Evolutionary conservation across 441 rosid genomes (phyloP), one percentile per base, ranked within the genome.

Genomic region (Gossypium aridum): DNA sequence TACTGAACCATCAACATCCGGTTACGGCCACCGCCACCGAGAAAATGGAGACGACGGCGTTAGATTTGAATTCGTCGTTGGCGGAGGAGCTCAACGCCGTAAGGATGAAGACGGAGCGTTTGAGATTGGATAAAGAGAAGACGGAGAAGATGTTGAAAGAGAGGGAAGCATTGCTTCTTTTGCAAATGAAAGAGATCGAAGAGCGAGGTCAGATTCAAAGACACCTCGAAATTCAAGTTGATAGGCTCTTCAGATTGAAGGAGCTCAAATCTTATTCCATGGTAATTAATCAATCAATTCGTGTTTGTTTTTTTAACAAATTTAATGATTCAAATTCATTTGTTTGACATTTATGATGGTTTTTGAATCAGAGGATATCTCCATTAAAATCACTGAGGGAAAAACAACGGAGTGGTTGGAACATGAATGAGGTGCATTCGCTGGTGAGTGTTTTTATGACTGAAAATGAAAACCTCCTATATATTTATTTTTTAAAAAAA

Each of bases 71-170:
- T 54, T 57, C 83, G 9, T 86, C 90, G 8, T 78, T 90, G 3
- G 95, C 83, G 3, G 89, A 88, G 77, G 95, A 90, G 76, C 86
- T 90, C 31, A 83, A 72, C 14, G 89, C 89, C 7, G 77, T 87
- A 19, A 83, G 80, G 86, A 80, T 86, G 87, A 90, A 87, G 82
- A 61, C 85, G 67, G 92, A 88, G 82, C 80, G 88, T 66, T 25
- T 89, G 85, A 86, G 85, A 74, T 12, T 51, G 72, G 91, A 89
- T 6, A 80, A 59, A 69, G 88, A 90, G 80, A 87, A 59, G 73
- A 86, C 88, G 25, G 91, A 84, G 75, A 81, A 75, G 72, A 62
- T 83, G 88, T 70, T 90, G 82, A 75, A 70, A 20, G 86, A 86
- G 70, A 86, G 88, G 76, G 85, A 69, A 7, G 64, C n/a, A 37